Evolutionary conservation across 352 stramenopile species (phyloP).

Genomic region (Phytophthora uliginosa): DNA sequence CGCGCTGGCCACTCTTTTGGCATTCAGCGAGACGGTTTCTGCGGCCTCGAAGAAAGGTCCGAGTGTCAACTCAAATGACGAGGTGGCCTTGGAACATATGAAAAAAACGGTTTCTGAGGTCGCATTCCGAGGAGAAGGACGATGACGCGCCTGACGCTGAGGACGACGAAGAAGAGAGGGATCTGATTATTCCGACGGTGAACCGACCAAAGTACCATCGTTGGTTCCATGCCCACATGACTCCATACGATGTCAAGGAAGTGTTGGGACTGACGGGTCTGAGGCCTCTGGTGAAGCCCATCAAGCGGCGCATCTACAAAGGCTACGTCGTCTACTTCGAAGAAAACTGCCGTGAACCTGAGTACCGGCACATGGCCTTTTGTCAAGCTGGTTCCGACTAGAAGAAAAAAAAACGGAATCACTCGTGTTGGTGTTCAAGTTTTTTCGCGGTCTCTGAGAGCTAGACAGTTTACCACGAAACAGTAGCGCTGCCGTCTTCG

Average conservation of each 20-base stretch:
- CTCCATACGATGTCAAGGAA: conserved; percentile 9
- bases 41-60: background rate
- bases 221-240: conserved; percentile 21
- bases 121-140: background rate
- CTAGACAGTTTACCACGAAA: background rate
- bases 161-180: conserved; percentile 18
- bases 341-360: conserved; percentile 8
- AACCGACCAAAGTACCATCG: conserved; percentile 9
- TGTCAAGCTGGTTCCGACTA: background rate
- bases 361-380: conserved; percentile 17
- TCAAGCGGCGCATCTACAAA: conserved; percentile 25
- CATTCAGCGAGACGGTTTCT: conserved; percentile 1
- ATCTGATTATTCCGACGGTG: conserved; percentile 7
- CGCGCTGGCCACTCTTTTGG: conserved; percentile 11
- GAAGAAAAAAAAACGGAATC: background rate
- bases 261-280: conserved; percentile 13
- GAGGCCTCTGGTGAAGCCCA: conserved; percentile 2
- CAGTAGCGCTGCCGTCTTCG: background rate
- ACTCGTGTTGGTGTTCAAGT: background rate
- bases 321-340: conserved; percentile 27
- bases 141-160: background rate
- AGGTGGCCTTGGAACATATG: conserved; percentile 1
- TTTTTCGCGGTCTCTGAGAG: background rate
- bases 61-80: background rate
- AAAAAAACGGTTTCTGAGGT: conserved; percentile 11